Evolutionary conservation across 352 stramenopile species (phyloP).

Genomic region (Peronospora destructor): DNA sequence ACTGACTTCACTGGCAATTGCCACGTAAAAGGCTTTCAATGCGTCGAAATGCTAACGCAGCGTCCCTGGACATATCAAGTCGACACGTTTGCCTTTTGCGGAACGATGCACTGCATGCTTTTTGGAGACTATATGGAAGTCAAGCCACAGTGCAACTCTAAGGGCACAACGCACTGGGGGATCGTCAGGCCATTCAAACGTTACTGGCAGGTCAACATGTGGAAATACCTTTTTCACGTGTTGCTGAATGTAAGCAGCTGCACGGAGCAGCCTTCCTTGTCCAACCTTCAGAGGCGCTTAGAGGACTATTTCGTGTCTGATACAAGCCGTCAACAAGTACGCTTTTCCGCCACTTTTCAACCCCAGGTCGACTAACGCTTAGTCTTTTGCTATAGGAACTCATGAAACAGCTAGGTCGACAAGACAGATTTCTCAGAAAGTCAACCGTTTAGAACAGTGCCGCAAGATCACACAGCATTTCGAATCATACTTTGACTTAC

Average conservation of each 20-base stretch:
- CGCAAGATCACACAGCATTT: neutral
- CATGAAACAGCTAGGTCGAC: slow-evolving; percentile 36
- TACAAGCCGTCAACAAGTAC: slow-evolving; percentile 41
- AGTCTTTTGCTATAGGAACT: slow-evolving; percentile 41
- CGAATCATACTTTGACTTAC: neutral
- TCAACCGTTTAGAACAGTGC: slow-evolving; percentile 27
- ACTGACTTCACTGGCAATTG: slow-evolving; percentile 68
- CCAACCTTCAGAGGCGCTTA: slow-evolving; percentile 33
- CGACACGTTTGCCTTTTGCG: slow-evolving; percentile 77
- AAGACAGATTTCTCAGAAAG: slow-evolving; percentile 46
- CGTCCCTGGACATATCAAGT: slow-evolving; percentile 78
- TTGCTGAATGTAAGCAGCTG: slow-evolving; percentile 73
- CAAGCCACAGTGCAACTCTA: slow-evolving; percentile 19
- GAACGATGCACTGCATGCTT: slow-evolving; percentile 73
- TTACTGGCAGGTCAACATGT: slow-evolving; percentile 76
- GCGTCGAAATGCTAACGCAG: slow-evolving; percentile 73
- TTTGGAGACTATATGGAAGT: slow-evolving; percentile 85
- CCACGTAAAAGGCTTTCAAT: slow-evolving; percentile 82
- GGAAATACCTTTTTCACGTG: slow-evolving; percentile 57
- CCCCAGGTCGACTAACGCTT: neutral
- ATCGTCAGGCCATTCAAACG: slow-evolving; percentile 61
- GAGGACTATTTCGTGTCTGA: slow-evolving; percentile 50
- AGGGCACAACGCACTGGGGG: slow-evolving; percentile 31
- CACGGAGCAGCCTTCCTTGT: slow-evolving; percentile 52
- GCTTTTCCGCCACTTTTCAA: neutral